Conservation (phyloP, 306 rosid genomes). For the Crataegus laevigata region DNA sequence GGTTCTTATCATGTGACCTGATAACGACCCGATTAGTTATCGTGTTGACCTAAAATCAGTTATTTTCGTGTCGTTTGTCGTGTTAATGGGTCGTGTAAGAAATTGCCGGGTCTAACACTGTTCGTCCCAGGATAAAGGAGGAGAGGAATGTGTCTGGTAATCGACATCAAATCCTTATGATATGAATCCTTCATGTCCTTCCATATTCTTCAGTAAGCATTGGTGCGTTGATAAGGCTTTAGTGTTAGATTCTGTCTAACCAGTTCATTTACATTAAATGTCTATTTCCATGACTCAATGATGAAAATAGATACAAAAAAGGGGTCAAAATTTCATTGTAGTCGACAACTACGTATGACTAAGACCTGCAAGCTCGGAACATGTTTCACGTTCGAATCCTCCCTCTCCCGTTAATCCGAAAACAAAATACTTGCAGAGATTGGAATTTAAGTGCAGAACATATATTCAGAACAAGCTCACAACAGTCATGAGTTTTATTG, state of each 20-base stretch:
- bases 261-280: neutral
- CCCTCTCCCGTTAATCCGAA: too few relatives aligned
- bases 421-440: neutral
- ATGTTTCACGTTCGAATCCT: too few relatives aligned
- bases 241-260: neutral
- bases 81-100: too few relatives aligned
- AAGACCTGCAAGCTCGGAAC: neutral
- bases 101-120: too few relatives aligned
- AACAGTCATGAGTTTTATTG: neutral
- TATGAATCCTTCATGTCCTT: neutral
- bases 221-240: neutral
- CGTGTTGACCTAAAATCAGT: too few relatives aligned
- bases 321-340: slow-evolving; percentile 3
- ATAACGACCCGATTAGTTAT: too few relatives aligned
- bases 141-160: too few relatives aligned
- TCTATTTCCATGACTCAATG: neutral
- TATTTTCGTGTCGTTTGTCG: too few relatives aligned
- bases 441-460: neutral
- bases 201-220: neutral
- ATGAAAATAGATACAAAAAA: neutral
- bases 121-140: too few relatives aligned
- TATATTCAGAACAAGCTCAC: neutral
- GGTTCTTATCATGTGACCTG: too few relatives aligned
- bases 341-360: neutral
- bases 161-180: too few relatives aligned